Base-by-base conservation (phyloP, 345 rosid species). In the Dimocarpus longan region DNA sequence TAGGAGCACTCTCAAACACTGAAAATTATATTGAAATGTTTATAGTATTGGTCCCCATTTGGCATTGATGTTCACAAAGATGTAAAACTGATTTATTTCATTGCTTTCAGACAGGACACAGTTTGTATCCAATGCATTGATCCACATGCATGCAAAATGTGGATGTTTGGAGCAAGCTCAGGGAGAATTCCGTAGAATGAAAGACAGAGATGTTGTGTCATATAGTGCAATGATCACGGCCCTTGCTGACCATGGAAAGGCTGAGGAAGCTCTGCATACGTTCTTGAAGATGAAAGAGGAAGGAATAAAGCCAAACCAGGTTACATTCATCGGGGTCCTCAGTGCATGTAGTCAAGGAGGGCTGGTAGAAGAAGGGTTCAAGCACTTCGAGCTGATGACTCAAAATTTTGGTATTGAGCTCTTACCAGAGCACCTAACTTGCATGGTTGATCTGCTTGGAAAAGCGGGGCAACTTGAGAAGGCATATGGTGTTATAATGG, bases 81-180 rank as follows among this genome's bases (percentile, higher is more conserved):
- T 76, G 43, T 18, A 39, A 16, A 37, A 4, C 68, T 39, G 54
- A 69, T 39, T 1, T 21, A 5, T 59, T 12, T 76, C n/a, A 13
- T 50, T 1, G n/a, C 73, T 72, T 82, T 71, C 86, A 88, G 87
- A 79, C 54, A 75, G 88, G 84, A 79, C 84, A 12, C 54, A 70
- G 5, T 82, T 80, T 24, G 79, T 90, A 62, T 86, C 88, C 0
- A 88, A 86, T 65, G 90, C 91, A 10, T 52, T 91, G 82, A 82
- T 88, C 78, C 84, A 91, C 73, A 91, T 91, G 93, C 88, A 89
- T 78, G 89, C 93, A 13, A 91, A 86, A 74, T 91, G 91, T 56
- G 93, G 95, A 71, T 76, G 82, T 24, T 81, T 88, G 68, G 79
- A 80, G 66, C 69, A 48, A 66, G 91, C 91, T 13, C 44, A 82